These are phyloP conservation scores for Punctularia strigosozonata DNA, from an alignment of 768 basidiomycete genomes.

Conservation along the genomic window DNA sequence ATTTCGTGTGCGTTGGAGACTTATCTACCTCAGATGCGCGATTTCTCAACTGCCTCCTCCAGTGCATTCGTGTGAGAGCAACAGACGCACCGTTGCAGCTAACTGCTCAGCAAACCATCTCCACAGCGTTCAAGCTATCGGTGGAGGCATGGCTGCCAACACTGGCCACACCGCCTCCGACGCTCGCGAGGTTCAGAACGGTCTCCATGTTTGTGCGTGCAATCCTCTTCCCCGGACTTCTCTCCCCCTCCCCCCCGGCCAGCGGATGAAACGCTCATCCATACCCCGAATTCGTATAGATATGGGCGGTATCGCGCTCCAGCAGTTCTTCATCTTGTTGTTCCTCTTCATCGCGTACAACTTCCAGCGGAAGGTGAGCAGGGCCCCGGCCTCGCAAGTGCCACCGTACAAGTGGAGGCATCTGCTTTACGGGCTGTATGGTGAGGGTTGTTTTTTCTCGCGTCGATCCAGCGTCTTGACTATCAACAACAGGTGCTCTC, in stretches of 20 bases:
- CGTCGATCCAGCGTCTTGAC: no score
- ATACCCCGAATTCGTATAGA: conserved; percentile 13
- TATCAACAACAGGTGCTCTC: no score
- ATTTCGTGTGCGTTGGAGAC: conserved; percentile 8
- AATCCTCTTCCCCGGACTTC: no score
- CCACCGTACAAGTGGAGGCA: conserved; percentile 8
- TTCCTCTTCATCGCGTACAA: conserved; percentile 11
- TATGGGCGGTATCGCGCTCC: conserved; percentile 16
- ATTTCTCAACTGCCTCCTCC: no score
- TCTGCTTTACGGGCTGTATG: conserved; percentile 11
- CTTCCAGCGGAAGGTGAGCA: conserved; percentile 10
- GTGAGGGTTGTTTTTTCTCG: no score
- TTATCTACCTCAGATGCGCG: neutral
- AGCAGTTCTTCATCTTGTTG: conserved; percentile 12
- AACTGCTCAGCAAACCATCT: conserved; percentile 13
- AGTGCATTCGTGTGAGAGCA: no score
- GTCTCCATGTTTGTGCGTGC: no score
- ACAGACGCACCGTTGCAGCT: no score
- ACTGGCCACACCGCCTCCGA: neutral
- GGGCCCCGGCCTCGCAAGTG: neutral
- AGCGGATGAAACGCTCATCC: conserved; percentile 1
- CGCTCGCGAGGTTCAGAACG: no score
- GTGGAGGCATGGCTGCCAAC: conserved; percentile 8
- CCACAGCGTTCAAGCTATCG: conserved; percentile 11
- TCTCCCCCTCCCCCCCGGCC: no score